A percentile compares a stretch with the other conserved stretches of the same genome.
Evolutionary conservation across 225 moss, liverwort and hornwort species (phyloP).

Genomic region (Neckera pumila): DNA sequence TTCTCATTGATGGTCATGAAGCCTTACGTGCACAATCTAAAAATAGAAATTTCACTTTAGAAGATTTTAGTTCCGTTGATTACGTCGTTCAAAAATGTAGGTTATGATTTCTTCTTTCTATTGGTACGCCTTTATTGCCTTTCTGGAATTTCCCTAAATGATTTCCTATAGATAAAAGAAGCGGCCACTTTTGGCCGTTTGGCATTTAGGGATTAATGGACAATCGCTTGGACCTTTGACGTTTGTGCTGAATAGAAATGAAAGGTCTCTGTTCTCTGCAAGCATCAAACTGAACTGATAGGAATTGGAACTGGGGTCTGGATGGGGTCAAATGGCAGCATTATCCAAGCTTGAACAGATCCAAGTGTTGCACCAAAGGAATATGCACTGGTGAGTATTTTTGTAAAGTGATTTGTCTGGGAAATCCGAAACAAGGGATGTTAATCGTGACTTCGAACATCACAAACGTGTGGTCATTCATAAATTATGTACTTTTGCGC

Average conservation of each 20-base stretch:
- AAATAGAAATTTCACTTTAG: background rate
- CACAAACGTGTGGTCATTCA: background rate
- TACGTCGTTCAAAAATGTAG: background rate
- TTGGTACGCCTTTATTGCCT: background rate
- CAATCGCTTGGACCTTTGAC: background rate
- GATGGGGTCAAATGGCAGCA: constrained; percentile 33
- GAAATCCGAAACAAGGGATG: background rate
- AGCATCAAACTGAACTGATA: background rate
- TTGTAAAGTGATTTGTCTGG: background rate
- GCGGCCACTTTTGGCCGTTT: background rate
- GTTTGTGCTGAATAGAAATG: background rate
- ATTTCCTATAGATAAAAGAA: background rate
- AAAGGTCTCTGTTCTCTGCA: background rate
- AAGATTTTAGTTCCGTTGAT: background rate
- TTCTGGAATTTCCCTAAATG: background rate
- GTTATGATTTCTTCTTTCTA: background rate
- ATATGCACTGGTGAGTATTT: constrained; percentile 46
- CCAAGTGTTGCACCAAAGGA: constrained; percentile 65
- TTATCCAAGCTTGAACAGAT: constrained; percentile 62
- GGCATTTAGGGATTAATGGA: background rate
- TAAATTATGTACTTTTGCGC: background rate
- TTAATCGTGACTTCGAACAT: background rate
- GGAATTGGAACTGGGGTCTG: background rate
- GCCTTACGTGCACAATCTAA: background rate
- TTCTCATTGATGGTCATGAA: background rate